phyloP scores from a whole-genome alignment of 2,329 filamentous ascomycete genomes.

The Aspergillus chevalieri region DNA sequence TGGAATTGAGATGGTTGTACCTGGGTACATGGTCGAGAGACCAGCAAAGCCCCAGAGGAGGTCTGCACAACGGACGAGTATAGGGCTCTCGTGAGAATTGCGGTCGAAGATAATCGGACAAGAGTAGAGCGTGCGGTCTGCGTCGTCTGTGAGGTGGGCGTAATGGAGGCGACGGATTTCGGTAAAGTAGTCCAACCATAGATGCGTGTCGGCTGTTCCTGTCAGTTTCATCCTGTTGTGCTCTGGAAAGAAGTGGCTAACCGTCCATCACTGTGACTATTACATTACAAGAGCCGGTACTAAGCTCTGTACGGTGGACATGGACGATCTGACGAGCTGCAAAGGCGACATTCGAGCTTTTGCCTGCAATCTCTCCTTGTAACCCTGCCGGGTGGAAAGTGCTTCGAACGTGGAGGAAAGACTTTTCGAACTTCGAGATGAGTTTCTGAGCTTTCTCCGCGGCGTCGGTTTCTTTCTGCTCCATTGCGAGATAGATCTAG shows the following conservation, averaged over 20 bases:
- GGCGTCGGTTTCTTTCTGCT: conserved; percentile 58
- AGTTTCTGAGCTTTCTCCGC: conserved; percentile 58
- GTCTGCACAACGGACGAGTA: conserved; percentile 64
- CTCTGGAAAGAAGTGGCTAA: conserved; percentile 33
- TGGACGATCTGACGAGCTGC: conserved; percentile 44
- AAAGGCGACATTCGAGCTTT: conserved; percentile 69
- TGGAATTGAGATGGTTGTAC: conserved; percentile 60
- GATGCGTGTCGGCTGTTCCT: conserved; percentile 48
- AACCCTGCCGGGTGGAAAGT: conserved; percentile 63
- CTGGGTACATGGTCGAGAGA: conserved; percentile 60
- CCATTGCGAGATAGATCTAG: conserved; percentile 70
- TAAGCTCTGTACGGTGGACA: conserved; percentile 15
- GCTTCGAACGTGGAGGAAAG: conserved; percentile 61
- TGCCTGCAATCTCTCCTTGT: conserved; percentile 63
- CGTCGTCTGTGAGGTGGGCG: conserved; percentile 33
- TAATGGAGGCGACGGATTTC: conserved; percentile 60
- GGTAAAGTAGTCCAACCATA: conserved; percentile 62
- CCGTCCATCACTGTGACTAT: conserved; percentile 68
- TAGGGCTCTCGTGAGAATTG: conserved; percentile 62
- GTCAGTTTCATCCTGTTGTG: background rate
- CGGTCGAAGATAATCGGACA: conserved; percentile 69
- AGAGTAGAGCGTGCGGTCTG: conserved; percentile 56
- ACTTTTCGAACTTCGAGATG: conserved; percentile 57
- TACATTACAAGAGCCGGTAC: conserved; percentile 48
- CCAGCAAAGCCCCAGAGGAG: conserved; percentile 67